These are phyloP conservation scores for Sideroxylon spinosum DNA, from an alignment of 179 eudicot species.

Conservation along the genomic window DNA sequence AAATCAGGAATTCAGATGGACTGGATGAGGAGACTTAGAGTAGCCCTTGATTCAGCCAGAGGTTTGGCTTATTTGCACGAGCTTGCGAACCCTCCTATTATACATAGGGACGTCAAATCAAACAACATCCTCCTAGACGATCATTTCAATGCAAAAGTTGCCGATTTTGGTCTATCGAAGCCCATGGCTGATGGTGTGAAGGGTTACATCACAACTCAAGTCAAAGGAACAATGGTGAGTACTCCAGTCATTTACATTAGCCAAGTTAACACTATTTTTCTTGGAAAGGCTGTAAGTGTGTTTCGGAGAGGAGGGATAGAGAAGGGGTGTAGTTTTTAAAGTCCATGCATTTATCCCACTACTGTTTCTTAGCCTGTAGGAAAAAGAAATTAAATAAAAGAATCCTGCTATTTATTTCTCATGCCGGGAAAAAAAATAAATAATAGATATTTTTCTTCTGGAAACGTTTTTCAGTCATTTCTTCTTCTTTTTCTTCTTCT, in stretches of 20 bases:
- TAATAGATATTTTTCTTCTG: no score
- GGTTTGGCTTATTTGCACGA: conserved; percentile 69
- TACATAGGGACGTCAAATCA: conserved; percentile 75
- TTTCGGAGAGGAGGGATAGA: no score
- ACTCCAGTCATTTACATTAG: neutral
- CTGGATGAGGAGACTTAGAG: conserved; percentile 54
- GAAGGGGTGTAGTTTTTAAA: no score
- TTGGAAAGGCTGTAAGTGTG: no score
- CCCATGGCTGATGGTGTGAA: conserved; percentile 45
- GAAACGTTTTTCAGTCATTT: no score
- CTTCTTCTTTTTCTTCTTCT: no score
- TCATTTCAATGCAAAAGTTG: conserved; percentile 57
- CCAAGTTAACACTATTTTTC: no score
- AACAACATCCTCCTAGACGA: conserved; percentile 65
- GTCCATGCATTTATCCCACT: no score
- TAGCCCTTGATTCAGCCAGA: conserved; percentile 59
- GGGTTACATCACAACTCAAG: conserved; percentile 66
- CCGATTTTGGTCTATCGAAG: conserved; percentile 71
- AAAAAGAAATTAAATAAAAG: no score
- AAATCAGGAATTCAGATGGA: conserved; percentile 50
- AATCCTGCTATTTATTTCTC: no score
- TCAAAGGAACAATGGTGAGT: conserved; percentile 76
- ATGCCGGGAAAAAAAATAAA: no score
- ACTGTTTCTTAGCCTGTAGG: no score
- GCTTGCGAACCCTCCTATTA: conserved; percentile 69